A percentile compares a stretch with the other conserved stretches of the same genome.
Conservation (phyloP, 208 protist genomes). For the Leishmania turanica region DNA sequence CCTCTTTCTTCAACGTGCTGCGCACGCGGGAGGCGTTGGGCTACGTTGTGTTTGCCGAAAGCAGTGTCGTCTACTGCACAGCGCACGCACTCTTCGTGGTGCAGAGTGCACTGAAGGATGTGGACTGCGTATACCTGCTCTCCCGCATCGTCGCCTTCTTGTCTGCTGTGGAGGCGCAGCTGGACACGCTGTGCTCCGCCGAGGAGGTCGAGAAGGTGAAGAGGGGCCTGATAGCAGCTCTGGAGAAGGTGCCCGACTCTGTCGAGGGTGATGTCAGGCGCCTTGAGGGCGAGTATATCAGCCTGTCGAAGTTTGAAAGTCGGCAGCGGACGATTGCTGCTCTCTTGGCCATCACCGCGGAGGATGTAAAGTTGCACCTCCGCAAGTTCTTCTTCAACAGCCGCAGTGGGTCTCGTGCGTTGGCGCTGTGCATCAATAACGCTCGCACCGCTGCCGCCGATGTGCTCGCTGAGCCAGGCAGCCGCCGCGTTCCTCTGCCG, state of each 20-base stretch:
- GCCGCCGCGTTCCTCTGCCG: slow-evolving; percentile 8
- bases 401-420: slow-evolving; percentile 31
- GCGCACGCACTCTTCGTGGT: slow-evolving; percentile 54
- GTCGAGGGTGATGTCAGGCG: slow-evolving; percentile 40
- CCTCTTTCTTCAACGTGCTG: slow-evolving; percentile 73
- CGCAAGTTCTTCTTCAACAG: slow-evolving; percentile 42
- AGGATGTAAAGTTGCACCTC: slow-evolving; percentile 46
- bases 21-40: slow-evolving; percentile 81
- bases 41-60: slow-evolving; percentile 67
- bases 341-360: slow-evolving; percentile 34
- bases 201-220: slow-evolving; percentile 42
- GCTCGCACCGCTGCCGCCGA: slow-evolving; percentile 18
- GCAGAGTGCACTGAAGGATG: slow-evolving; percentile 56
- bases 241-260: slow-evolving; percentile 54
- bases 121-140: slow-evolving; percentile 67
- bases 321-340: slow-evolving; percentile 41
- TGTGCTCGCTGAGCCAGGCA: slow-evolving; percentile 8
- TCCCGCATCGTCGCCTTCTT: slow-evolving; percentile 78
- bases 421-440: slow-evolving; percentile 54
- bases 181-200: slow-evolving; percentile 43
- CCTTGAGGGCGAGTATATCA: slow-evolving; percentile 38
- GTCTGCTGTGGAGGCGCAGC: slow-evolving; percentile 40
- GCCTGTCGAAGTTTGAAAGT: slow-evolving; percentile 32
- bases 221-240: slow-evolving; percentile 39
- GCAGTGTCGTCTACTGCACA: slow-evolving; percentile 19